Percentiles rank a stretch among this genome's conserved stretches.
phyloP scores from a whole-genome alignment of 345 rosid species.

The Syzygium aqueum region DNA sequence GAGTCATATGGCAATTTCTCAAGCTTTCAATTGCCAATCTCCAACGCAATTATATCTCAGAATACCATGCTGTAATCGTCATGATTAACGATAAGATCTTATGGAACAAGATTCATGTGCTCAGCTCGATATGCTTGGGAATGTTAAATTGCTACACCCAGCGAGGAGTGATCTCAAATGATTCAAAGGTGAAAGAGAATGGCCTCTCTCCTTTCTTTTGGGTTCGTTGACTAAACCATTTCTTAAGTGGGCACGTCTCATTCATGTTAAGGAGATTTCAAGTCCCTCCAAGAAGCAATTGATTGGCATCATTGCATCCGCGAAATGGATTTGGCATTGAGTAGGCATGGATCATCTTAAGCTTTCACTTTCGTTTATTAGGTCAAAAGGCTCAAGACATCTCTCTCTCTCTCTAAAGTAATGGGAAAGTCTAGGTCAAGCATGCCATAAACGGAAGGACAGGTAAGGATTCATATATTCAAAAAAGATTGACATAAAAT shows the following conservation, averaged over 20 bases:
- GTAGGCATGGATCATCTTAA: constrained; percentile 14
- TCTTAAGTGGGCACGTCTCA: not conserved
- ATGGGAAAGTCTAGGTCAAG: not conserved
- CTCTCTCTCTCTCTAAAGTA: not conserved
- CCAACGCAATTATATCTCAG: not conserved
- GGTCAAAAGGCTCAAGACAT: not conserved
- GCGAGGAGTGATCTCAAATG: not conserved
- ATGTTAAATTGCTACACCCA: not conserved
- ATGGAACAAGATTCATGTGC: not conserved
- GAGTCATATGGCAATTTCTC: not conserved
- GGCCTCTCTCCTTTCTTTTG: not conserved
- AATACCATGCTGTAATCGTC: not conserved
- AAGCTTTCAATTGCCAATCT: not conserved
- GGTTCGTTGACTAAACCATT: not conserved
- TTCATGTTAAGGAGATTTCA: not conserved
- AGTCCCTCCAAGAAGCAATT: not conserved
- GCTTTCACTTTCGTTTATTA: not conserved
- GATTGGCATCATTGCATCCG: not conserved
- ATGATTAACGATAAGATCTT: not conserved
- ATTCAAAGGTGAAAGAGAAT: not conserved
- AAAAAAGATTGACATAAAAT: not conserved
- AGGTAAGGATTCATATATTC: constrained; percentile 5
- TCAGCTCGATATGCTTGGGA: not conserved
- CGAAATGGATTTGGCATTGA: constrained; percentile 25
- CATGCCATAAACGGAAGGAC: constrained; percentile 8